Evolutionary conservation across 192 early-diverging fungal species (phyloP).

Genomic region (Gorgonomyces haynaldii): DNA sequence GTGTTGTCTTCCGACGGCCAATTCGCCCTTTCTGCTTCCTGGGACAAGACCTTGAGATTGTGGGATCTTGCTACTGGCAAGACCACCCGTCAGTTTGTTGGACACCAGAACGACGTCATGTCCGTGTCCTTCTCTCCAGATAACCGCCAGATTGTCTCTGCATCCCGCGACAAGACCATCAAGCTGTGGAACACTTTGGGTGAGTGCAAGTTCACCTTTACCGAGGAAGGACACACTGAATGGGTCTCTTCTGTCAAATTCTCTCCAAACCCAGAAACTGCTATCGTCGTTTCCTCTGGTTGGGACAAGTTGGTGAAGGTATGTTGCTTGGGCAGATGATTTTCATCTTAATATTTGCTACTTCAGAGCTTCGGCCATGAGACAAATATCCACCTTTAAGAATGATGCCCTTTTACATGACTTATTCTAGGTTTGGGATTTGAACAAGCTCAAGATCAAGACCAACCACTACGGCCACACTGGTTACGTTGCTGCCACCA

Average conservation of each 20-base stretch:
- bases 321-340: slow-evolving; percentile 11
- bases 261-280: slow-evolving; percentile 97
- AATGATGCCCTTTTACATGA: neutral
- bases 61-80: slow-evolving; percentile 95
- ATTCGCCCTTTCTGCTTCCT: slow-evolving; percentile 95
- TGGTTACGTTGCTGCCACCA: slow-evolving; percentile 96
- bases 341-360: neutral
- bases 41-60: slow-evolving; percentile 99
- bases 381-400: neutral
- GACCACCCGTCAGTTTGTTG: slow-evolving; percentile 94
- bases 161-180: slow-evolving; percentile 97
- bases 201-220: slow-evolving; percentile 99
- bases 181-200: slow-evolving; percentile 99
- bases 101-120: slow-evolving; percentile 94
- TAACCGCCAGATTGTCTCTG: slow-evolving; percentile 98
- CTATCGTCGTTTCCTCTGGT: slow-evolving; percentile 93
- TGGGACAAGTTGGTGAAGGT: slow-evolving; percentile 99
- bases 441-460: slow-evolving; percentile 95
- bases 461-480: slow-evolving; percentile 99
- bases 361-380: neutral
- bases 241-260: slow-evolving; percentile 99
- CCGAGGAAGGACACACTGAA: slow-evolving; percentile 91
- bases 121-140: slow-evolving; percentile 99
- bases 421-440: slow-evolving; percentile 83
- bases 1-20: slow-evolving; percentile 98